Evolutionary conservation across 225 moss, liverwort and hornwort species (phyloP).

Genomic region (Sphagnum tenellum): DNA sequence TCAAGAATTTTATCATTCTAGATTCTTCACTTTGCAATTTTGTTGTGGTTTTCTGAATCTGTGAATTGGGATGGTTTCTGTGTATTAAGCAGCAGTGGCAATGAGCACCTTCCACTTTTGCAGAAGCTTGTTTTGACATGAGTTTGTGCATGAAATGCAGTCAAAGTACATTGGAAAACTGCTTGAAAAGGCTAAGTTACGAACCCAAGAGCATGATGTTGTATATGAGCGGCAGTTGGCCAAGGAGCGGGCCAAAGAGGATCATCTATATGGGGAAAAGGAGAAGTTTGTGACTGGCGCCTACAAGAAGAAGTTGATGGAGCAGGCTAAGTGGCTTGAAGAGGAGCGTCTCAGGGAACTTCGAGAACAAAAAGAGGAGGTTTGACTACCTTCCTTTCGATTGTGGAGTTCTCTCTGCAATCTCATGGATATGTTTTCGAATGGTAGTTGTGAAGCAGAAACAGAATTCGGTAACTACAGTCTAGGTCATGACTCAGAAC

Average conservation of each 20-base stretch:
- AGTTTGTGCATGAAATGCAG: conserved; percentile 21
- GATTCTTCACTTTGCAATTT: too few species aligned
- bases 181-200: conserved; percentile 74
- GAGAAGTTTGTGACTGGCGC: conserved; percentile 96
- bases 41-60: too few species aligned
- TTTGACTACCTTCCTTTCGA: conserved; percentile 7
- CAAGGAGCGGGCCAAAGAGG: conserved; percentile 90
- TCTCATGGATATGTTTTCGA: too few species aligned
- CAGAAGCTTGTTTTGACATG: too few species aligned
- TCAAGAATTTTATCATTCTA: too few species aligned
- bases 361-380: conserved; percentile 75
- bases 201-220: conserved; percentile 83
- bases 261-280: conserved; percentile 81
- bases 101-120: too few species aligned
- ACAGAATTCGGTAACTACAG: too few species aligned
- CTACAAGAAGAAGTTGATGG: conserved; percentile 89
- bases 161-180: conserved; percentile 90
- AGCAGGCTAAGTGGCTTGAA: conserved; percentile 91
- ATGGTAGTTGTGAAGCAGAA: too few species aligned
- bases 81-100: too few species aligned
- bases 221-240: conserved; percentile 79
- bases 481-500: neutral
- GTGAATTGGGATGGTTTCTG: too few species aligned
- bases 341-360: conserved; percentile 75
- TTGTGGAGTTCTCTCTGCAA: too few species aligned